Evolutionary conservation across 805 yeast species (phyloP), one percentile per base, ranked within the genome.

Genomic region (Kurtzmaniella fragi): DNA sequence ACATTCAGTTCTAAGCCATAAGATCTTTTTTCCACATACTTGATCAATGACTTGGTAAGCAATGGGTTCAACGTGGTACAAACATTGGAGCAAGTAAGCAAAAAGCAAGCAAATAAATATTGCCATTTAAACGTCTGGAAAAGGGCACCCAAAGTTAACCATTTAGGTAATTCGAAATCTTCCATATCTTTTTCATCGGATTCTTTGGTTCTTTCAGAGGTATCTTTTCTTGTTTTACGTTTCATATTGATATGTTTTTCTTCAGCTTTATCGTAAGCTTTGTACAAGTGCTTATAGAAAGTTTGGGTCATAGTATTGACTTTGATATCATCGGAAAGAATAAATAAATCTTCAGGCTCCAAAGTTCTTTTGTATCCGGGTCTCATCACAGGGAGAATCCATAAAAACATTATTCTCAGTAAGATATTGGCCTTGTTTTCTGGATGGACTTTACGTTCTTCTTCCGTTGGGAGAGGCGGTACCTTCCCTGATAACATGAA

Each of bases 311-410:
- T 55, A 9, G 42, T 35, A 30, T 62, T 57, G 17, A 67, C 65
- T 38, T 61, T 59, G 47, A 62, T 47, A 29, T 62, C 61, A 27
- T 64, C 67, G 13, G 59, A 50, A 29, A 68, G 53, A 15, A 41
- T 46, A 46, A 45, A 84, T 46, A 84, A 54, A 58, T 85, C 93
- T 35, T 75, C 71, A 2, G 83, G 78, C 32, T 74, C 75, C 33
- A 85, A 59, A 0, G 90, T 82, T 52, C 93, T 69, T 56, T 78
- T 81, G 57, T 84, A 84, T 5, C 95, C 93, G 6, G 75, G 73
- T 12, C 59, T 61, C 67, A 85, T 59, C 31, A 84, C 49, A 0
- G 89, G 89, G 17, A 61, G 50, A 34, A 84, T 58, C 90, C 91
- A 85, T 77, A 81, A 71, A 54, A 83, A 78, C 48, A 79, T 74